Evolutionary conservation across 805 yeast species (phyloP), one percentile per base, ranked within the genome.

Genomic region (Schwanniomyces yamadae): DNA sequence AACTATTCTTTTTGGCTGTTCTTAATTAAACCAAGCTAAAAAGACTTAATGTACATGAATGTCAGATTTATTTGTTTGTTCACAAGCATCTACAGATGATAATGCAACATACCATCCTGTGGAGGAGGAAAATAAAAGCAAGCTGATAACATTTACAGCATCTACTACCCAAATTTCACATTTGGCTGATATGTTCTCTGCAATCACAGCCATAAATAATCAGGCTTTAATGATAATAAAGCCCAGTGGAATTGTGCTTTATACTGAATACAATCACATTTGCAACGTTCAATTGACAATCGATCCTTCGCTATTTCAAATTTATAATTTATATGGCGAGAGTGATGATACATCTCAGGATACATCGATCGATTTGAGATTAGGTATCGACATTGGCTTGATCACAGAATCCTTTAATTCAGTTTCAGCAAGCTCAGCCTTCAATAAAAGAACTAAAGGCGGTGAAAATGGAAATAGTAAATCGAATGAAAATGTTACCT

Each of bases 151-250:
- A 6, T 67, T 67, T 46, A 48, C 55, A 10, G 71, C 68, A 1
- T 54, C 69, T 15, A 67, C 73, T 1, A 46, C 45, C 9, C 69
- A 65, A 30, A 59, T 69, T 9, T 34, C 53, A 15, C 73, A 68
- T 40, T 46, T 69, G 22, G 58, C 70, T 1, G 70, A 66, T 9
- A 55, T 63, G 11, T 50, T 69, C 15, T 44, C 52, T 14, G 53
- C 69, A 22, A 41, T 64, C 14, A 48, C 64, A 6, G 32, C 66
- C 25, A 52, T 67, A 20, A 53, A 48, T 36, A 31, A 53, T 13
- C 64, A 65, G 27, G 73, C 69, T 5, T 44, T 65, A 27, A 45
- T 69, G 46, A 53, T 59, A 19, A 50, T 69, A 18, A 50, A 52
- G 7, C 52, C 54, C 8, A 45, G 48, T 16, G 71, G 72, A 3